Evolutionary conservation across 1,284 basidiomycete species (phyloP).

Genomic region (Sutorius eximius): DNA sequence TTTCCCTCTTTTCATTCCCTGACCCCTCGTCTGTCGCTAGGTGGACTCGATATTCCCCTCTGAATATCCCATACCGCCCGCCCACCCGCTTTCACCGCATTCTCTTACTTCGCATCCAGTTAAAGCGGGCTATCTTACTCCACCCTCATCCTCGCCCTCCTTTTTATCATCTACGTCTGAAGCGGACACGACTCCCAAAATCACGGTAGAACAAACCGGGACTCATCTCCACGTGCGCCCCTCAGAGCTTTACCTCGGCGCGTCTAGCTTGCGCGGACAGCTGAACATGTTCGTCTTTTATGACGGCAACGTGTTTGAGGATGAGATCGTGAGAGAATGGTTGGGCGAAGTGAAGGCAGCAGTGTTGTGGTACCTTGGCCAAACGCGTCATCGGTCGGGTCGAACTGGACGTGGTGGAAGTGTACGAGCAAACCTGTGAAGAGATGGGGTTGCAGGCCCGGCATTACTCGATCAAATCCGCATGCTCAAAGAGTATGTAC

Average conservation of each 20-base stretch:
- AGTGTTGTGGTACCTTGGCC: conserved; percentile 40
- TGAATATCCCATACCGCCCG: conserved; percentile 24
- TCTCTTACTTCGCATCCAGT: conserved; percentile 12
- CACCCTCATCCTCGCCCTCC: not conserved
- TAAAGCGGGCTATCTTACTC: conserved; percentile 21
- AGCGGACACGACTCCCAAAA: not conserved
- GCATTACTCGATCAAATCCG: too few relatives aligned
- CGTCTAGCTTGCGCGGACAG: conserved; percentile 16
- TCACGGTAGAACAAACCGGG: conserved; percentile 9
- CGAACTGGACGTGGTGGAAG: not conserved
- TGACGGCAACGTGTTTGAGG: conserved; percentile 45
- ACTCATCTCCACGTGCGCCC: conserved; percentile 44
- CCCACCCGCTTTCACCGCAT: conserved; percentile 23
- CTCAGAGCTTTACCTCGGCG: conserved; percentile 49
- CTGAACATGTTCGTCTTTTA: conserved; percentile 39
- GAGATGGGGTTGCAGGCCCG: not conserved
- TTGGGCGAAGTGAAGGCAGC: conserved; percentile 42
- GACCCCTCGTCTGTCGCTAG: conserved; percentile 5
- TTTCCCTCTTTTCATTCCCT: not conserved
- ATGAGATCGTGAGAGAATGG: conserved; percentile 42
- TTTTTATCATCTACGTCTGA: not conserved
- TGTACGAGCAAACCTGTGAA: not conserved
- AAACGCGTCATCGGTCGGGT: not conserved
- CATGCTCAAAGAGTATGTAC: too few relatives aligned
- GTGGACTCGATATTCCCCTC: conserved; percentile 14